Evolutionary conservation across 257 asterid genomes (phyloP).

Genomic region (Solanum piurae): DNA sequence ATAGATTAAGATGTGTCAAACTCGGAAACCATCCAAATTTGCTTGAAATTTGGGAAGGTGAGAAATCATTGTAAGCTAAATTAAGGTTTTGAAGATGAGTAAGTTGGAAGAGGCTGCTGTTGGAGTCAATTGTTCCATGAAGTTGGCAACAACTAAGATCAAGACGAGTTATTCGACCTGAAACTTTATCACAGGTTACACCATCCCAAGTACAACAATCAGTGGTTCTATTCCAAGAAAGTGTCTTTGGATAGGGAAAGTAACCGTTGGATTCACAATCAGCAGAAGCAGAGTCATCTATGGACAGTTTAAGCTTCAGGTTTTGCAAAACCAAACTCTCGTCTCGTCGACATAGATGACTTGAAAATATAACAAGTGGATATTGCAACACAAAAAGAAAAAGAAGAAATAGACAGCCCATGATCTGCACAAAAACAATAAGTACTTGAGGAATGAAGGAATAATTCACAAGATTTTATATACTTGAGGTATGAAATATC

Average conservation of each 20-base stretch:
- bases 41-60: slow-evolving; percentile 4
- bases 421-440: neutral
- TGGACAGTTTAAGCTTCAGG: neutral
- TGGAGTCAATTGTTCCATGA: slow-evolving; percentile 12
- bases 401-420: neutral
- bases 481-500: neutral
- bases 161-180: slow-evolving; percentile 8
- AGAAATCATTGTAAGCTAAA: slow-evolving; percentile 20
- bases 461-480: neutral
- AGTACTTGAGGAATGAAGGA: neutral
- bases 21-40: neutral
- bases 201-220: slow-evolving; percentile 18
- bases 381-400: neutral
- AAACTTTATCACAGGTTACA: slow-evolving; percentile 9
- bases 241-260: slow-evolving; percentile 1
- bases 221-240: slow-evolving; percentile 4
- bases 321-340: slow-evolving; percentile 5
- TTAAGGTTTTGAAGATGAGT: slow-evolving; percentile 4
- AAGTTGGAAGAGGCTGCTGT: slow-evolving; percentile 9
- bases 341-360: neutral
- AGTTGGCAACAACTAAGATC: slow-evolving; percentile 18
- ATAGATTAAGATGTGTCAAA: slow-evolving; percentile 16
- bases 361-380: neutral
- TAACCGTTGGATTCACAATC: neutral
- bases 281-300: neutral